Conservation (phyloP, 257 asterid genomes). For the Anisodus tanguticus region DNA sequence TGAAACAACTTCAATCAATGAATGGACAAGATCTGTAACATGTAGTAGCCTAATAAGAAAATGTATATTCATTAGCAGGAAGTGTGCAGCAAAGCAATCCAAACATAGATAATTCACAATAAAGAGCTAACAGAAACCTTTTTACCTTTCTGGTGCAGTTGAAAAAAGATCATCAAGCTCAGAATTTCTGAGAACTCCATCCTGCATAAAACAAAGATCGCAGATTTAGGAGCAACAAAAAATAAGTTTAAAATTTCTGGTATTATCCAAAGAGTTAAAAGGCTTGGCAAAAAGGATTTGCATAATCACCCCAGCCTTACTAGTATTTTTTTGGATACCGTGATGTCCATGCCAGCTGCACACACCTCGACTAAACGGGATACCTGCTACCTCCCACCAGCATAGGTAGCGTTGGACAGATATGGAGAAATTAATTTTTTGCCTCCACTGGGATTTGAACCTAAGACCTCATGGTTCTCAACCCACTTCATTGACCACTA, state of each 20-base stretch:
- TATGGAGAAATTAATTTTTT: neutral
- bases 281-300: slow-evolving; percentile 7
- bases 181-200: slow-evolving; percentile 73
- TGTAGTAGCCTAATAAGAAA: neutral
- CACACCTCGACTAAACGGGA: neutral
- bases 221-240: slow-evolving; percentile 20
- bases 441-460: neutral
- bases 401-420: neutral
- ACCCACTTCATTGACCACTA: neutral
- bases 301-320: neutral
- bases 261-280: slow-evolving; percentile 6
- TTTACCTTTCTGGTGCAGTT: slow-evolving; percentile 93
- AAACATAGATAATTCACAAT: neutral
- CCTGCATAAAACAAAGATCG: slow-evolving; percentile 59
- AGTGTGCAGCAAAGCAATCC: slow-evolving; percentile 13
- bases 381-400: neutral
- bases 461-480: neutral
- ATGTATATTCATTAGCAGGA: neutral
- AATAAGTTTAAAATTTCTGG: neutral
- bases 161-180: slow-evolving; percentile 96
- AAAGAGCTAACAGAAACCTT: slow-evolving; percentile 13
- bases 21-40: neutral
- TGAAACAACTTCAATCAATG: neutral
- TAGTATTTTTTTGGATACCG: neutral
- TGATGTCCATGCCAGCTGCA: neutral